Evolutionary conservation across 164 flowering plant genomes (phyloP), one percentile per base, ranked within the genome.

Genomic region (Sedum album): DNA sequence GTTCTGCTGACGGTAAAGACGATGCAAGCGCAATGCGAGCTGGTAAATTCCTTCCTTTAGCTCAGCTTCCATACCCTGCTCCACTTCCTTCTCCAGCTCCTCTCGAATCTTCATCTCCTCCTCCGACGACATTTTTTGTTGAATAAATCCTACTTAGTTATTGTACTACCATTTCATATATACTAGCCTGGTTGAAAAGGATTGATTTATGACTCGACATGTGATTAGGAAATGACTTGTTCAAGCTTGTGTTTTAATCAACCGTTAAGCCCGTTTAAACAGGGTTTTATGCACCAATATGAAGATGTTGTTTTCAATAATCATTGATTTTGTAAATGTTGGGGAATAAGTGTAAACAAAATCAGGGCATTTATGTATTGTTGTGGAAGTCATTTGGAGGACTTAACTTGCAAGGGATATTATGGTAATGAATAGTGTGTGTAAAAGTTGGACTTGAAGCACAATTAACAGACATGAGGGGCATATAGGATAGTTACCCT

Each of bases 91-190:
- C 62, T 6, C 62, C 33, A 57, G 33, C 62, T 57, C 62, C 17
- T 57, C 62, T 14, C 62, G 62, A 57, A 57, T 57, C 6, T 33
- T 57, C 62, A 57, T 57, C 62, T 57, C 62, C 62, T 57, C 62
- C 23, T 28, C 18, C 14, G 15, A 57, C 62, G 2, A 44, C 49
- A 10, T 44, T 57, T 57, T 11, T 28, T 15, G 48, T 44, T 15
- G 49, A 28, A 26, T 15, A 28, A 13, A 13, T 44, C 26, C 13
- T 28, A 25, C 30, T 5, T 13, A 57, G 33, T 20, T 28, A 7
- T 13, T 15, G 33, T 20, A 14, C 9, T 28, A 57, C 33, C 17
- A 10, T 57, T 57, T 7, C 33, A 57, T 57, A 26, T 57, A 57
- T 57, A 57, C 6, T 14, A 6, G 18, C 62, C 62, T 28, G 33